These are phyloP conservation scores for Nicotiana tomentosiformis DNA, from an alignment of 257 asterid genomes.

Conservation along the genomic window DNA sequence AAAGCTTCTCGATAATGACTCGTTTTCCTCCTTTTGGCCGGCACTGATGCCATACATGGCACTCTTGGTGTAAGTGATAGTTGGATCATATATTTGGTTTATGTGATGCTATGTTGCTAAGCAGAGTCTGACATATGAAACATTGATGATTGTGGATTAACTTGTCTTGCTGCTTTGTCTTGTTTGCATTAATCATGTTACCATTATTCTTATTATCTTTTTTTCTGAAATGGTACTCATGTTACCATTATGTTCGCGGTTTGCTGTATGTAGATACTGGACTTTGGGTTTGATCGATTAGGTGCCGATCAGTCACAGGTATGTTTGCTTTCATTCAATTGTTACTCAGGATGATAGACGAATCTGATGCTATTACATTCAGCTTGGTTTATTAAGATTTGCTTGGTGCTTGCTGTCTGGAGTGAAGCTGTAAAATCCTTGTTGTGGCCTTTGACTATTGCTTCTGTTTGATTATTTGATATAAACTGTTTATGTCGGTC, in stretches of 20 bases:
- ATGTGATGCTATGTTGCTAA: constrained; percentile 1
- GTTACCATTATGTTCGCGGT: constrained; percentile 24
- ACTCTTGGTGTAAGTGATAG: background rate
- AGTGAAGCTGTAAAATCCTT: background rate
- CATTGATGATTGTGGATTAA: background rate
- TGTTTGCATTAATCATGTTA: background rate
- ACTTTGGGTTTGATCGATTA: constrained; percentile 91
- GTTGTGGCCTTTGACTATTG: constrained; percentile 6
- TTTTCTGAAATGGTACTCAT: constrained; percentile 10
- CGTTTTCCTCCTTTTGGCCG: background rate
- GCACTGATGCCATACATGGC: background rate
- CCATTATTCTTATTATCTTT: background rate
- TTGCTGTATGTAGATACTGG: constrained; percentile 66
- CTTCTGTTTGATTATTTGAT: background rate
- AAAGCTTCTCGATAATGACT: background rate
- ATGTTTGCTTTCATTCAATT: constrained; percentile 5
- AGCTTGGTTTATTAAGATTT: background rate
- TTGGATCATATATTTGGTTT: background rate
- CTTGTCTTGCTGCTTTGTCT: background rate
- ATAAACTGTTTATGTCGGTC: background rate
- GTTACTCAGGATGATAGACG: background rate
- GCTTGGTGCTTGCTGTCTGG: background rate
- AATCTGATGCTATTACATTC: background rate
- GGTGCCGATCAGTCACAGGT: constrained; percentile 98
- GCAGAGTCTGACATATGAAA: background rate